phyloP scores from a whole-genome alignment of 192 early-diverging fungal genomes.

The Mortierella hygrophila region DNA sequence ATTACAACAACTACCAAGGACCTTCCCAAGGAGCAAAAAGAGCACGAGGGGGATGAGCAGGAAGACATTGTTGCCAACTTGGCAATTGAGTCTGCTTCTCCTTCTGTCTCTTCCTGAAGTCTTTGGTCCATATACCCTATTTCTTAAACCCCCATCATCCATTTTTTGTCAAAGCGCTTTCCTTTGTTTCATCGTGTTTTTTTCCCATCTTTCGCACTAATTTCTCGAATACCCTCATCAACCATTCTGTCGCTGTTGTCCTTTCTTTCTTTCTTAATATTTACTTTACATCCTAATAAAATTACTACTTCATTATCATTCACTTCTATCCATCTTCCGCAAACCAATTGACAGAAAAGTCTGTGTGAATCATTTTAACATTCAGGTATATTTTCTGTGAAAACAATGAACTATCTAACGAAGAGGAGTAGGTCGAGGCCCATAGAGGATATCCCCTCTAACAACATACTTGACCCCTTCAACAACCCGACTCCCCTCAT shows the following conservation, averaged over 20 bases:
- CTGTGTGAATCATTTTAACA: no score
- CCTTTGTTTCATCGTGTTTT: background rate
- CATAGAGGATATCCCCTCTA: constrained; percentile 61
- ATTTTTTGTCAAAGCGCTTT: background rate
- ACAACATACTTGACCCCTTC: constrained; percentile 62
- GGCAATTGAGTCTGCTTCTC: background rate
- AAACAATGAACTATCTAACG: background rate
- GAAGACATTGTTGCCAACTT: background rate
- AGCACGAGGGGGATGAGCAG: background rate
- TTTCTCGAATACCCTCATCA: background rate
- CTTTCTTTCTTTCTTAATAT: background rate
- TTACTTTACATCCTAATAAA: background rate
- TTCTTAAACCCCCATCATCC: background rate
- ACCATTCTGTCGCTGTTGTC: background rate
- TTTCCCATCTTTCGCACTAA: background rate
- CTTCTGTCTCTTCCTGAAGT: background rate
- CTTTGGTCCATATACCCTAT: background rate
- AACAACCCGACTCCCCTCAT: constrained; percentile 59
- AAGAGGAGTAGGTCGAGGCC: background rate
- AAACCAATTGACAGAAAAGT: no score
- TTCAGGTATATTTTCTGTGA: no score
- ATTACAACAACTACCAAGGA: background rate
- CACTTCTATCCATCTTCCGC: background rate
- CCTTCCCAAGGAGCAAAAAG: background rate
- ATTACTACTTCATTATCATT: background rate